Base-by-base conservation (phyloP, 768 basidiomycete genomes). In the Termitomyces sp. region DNA sequence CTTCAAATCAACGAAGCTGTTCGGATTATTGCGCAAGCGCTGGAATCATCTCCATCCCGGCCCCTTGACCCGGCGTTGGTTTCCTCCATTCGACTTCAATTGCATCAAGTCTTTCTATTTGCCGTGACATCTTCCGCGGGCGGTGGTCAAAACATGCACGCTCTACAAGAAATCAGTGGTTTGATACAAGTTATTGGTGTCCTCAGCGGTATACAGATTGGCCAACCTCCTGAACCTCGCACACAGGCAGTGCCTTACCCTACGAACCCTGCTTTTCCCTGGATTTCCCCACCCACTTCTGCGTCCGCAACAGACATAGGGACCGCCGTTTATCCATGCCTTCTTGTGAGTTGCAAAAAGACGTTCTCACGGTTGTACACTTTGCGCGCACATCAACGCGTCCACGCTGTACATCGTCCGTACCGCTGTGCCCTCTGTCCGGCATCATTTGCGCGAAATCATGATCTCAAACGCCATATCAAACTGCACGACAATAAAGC, bases 171-270 rank as follows among this genome's bases (percentile, higher is more conserved):
- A 68, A 81, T 91, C 40, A 81, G 84, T 42, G 88, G 87, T n/a
- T 76, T 92, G 52, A 88, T 91, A 55, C 89, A 91, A 63, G 87
- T 91, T 60, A 79, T 92, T 43, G 89, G 89, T 19, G 86, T 91
- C 34, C 79, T 92, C 57, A 88, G 85, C 59, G 88, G 86, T 1
- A 85, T 89, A 42, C 87, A 84, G 62, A 91, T 92, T 52, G 73
- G 79, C 7, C 74, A 79, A 58, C 66, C 76, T 47, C 68, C 73
- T 53, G 70, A 77, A n/a, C 63, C 72, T 8, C 65, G 64, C 34
- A 45, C 62, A 39, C 66, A 69, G 56, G 70, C 69, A 23, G 64
- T 73, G 32, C 61, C 66, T 42, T 70, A 64, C 59, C 64, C 70
- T 23, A 66, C 71, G 32, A 68, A 64, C 54, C 58, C 66, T 37